phyloP scores from a whole-genome alignment of 305 asterid genomes.

The Fraxinus nigra region DNA sequence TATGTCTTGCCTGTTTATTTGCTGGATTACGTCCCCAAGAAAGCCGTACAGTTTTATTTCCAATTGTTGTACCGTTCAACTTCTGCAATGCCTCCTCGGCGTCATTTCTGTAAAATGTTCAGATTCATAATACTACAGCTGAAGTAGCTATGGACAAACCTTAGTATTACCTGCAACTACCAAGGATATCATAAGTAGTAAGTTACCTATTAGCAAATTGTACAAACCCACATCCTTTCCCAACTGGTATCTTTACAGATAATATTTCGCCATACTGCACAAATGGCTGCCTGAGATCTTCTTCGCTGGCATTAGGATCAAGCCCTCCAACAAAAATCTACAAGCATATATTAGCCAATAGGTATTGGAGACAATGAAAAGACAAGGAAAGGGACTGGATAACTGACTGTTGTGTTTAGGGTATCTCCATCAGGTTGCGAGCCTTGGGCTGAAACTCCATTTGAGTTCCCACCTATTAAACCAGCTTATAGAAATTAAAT shows the following conservation, averaged over 20 bases:
- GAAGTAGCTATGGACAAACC: background rate
- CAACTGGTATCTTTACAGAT: constrained; percentile 87
- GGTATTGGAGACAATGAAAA: background rate
- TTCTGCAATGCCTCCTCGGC: constrained; percentile 94
- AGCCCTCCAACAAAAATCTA: constrained; percentile 99
- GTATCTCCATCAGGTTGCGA: constrained; percentile 46
- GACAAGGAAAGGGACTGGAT: constrained; percentile 15
- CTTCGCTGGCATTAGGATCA: constrained; percentile 78
- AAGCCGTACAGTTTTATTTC: constrained; percentile 86
- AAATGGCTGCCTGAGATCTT: constrained; percentile 89
- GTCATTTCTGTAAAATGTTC: constrained; percentile 46
- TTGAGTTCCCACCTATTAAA: constrained; percentile 67
- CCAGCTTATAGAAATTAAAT: constrained; percentile 20
- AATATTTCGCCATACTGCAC: constrained; percentile 75
- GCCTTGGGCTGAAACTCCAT: constrained; percentile 41
- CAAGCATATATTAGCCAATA: constrained; percentile 25
- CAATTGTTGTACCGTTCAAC: constrained; percentile 73
- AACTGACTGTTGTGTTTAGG: constrained; percentile 51
- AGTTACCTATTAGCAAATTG: constrained; percentile 80
- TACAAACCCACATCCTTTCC: constrained; percentile 96
- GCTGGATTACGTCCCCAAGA: constrained; percentile 98
- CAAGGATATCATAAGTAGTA: background rate
- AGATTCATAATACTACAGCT: background rate
- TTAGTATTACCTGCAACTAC: background rate
- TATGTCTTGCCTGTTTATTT: constrained; percentile 59